These are phyloP conservation scores for Suhomyces bribrorum DNA, from an alignment of 1,139 yeast species.

Conservation along the genomic window DNA sequence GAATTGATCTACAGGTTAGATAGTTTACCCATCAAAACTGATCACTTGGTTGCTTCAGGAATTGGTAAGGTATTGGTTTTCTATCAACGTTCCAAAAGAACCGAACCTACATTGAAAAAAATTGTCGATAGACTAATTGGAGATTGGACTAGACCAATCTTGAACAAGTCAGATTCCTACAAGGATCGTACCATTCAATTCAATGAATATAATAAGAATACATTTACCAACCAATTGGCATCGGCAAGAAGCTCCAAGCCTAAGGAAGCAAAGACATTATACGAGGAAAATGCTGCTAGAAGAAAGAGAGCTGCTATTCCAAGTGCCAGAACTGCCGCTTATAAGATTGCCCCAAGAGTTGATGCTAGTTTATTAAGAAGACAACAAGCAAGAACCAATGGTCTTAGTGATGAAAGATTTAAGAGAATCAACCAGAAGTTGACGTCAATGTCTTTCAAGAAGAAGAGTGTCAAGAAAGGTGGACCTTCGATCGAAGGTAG, in stretches of 20 bases:
- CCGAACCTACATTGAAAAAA: constrained; percentile 83
- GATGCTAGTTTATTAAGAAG: constrained; percentile 47
- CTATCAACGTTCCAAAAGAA: constrained; percentile 87
- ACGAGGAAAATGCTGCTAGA: constrained; percentile 90
- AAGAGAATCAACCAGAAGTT: constrained; percentile 65
- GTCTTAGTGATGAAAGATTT: constrained; percentile 75
- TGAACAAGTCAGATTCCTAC: constrained; percentile 93
- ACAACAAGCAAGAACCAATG: constrained; percentile 43
- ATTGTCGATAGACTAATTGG: constrained; percentile 89
- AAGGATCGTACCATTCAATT: constrained; percentile 80
- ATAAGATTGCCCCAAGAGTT: constrained; percentile 86
- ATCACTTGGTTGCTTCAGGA: constrained; percentile 91
- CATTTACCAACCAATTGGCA: constrained; percentile 49
- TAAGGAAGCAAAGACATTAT: constrained; percentile 57
- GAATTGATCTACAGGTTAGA: constrained; percentile 75
- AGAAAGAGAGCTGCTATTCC: constrained; percentile 95
- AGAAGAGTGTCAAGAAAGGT: constrained; percentile 53
- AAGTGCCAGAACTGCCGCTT: constrained; percentile 81
- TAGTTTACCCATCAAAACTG: constrained; percentile 88
- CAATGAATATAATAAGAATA: constrained; percentile 67
- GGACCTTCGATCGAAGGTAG: constrained; percentile 86
- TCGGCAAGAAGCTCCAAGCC: constrained; percentile 30
- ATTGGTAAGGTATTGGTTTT: constrained; percentile 93
- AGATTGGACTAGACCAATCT: constrained; percentile 97
- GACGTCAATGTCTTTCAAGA: constrained; percentile 45